Percentiles rank a stretch among this genome's conserved stretches.
phyloP scores from a whole-genome alignment of 83 land plant species.

The Picea mariana region DNA sequence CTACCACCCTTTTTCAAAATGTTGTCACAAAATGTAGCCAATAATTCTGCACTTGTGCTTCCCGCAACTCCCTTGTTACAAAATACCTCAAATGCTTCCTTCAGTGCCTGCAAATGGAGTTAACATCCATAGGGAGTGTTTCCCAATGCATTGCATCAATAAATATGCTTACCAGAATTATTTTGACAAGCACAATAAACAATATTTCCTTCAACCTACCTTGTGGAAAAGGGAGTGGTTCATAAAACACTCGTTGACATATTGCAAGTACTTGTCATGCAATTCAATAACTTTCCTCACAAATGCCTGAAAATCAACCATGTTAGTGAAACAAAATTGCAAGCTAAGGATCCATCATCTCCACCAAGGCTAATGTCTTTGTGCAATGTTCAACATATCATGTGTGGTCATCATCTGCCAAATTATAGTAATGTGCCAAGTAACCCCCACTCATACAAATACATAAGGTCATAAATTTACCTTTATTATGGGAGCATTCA shows the following conservation, averaged over 20 bases:
- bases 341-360: neutral
- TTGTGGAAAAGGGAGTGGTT: constrained; percentile 94
- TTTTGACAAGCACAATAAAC: neutral
- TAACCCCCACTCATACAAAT: too few species aligned
- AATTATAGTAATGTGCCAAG: too few species aligned
- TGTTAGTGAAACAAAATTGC: neutral
- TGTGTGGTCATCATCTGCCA: too few species aligned
- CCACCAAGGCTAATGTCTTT: neutral
- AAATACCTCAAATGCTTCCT: constrained; percentile 96
- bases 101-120: constrained; percentile 60
- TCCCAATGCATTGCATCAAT: constrained; percentile 14
- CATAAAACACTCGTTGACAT: constrained; percentile 81
- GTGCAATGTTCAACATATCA: neutral
- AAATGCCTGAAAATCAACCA: constrained; percentile 60
- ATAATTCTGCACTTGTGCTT: too few species aligned
- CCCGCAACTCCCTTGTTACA: constrained; percentile 87
- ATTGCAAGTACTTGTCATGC: constrained; percentile 91
- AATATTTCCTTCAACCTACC: constrained; percentile 36
- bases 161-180: neutral
- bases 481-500: too few species aligned
- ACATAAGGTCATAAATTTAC: too few species aligned
- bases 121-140: neutral
- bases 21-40: too few species aligned
- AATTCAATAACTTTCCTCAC: constrained; percentile 93
- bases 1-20: too few species aligned